A percentile compares a stretch with the other conserved stretches of the same genome.
Evolutionary conservation across 2,329 filamentous ascomycete species (phyloP).

Genomic region (Xylaria sp.): DNA sequence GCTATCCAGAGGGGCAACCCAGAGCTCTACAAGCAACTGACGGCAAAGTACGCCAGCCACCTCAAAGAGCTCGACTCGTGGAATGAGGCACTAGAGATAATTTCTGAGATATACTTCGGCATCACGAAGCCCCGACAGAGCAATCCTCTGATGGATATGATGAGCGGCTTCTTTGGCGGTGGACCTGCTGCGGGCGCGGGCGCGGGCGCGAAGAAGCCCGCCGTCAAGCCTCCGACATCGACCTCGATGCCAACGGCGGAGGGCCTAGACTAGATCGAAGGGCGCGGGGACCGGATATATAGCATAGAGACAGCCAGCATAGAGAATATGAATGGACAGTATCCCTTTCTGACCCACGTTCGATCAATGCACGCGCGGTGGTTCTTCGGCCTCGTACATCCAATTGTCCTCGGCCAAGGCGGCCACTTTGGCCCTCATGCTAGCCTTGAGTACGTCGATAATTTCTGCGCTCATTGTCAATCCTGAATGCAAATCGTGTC

Average conservation of each 20-base stretch:
- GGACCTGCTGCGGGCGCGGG: slow-evolving; percentile 70
- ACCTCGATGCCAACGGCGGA: slow-evolving; percentile 60
- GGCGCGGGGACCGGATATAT: not conserved
- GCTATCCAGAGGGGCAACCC: slow-evolving; percentile 78
- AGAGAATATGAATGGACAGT: slow-evolving; percentile 11
- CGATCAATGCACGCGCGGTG: slow-evolving; percentile 35
- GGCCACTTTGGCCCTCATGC: slow-evolving; percentile 73
- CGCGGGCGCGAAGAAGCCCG: slow-evolving; percentile 46
- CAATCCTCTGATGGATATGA: slow-evolving; percentile 97
- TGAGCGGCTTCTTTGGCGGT: slow-evolving; percentile 91
- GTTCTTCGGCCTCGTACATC: slow-evolving; percentile 82
- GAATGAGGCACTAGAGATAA: slow-evolving; percentile 81
- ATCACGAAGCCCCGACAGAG: slow-evolving; percentile 87
- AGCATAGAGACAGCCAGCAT: slow-evolving; percentile 24
- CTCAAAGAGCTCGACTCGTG: slow-evolving; percentile 79
- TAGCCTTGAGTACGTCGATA: slow-evolving; percentile 70
- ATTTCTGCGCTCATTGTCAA: slow-evolving; percentile 56
- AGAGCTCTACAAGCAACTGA: slow-evolving; percentile 83
- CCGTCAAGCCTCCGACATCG: slow-evolving; percentile 52
- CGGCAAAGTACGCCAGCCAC: slow-evolving; percentile 78
- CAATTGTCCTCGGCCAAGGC: slow-evolving; percentile 82
- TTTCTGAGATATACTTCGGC: slow-evolving; percentile 96
- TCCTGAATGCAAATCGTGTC: not conserved
- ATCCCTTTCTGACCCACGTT: not conserved
- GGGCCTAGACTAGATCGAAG: slow-evolving; percentile 59